Conservation (phyloP, 2,329 filamentous ascomycete genomes). For the Claviceps purpurea region DNA sequence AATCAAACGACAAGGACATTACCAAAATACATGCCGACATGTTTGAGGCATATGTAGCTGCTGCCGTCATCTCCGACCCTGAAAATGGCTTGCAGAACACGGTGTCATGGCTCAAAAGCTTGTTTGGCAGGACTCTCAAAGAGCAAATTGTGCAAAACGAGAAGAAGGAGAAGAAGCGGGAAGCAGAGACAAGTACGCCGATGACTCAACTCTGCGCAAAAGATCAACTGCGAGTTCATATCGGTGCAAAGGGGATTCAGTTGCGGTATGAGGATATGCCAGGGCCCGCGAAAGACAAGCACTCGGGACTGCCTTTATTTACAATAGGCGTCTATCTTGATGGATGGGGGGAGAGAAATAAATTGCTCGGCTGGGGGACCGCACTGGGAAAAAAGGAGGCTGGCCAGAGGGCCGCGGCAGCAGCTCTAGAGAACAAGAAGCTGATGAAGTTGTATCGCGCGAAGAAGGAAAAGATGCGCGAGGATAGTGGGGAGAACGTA, state of each 20-base stretch:
- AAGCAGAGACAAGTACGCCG: background rate
- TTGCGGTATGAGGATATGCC: constrained; percentile 48
- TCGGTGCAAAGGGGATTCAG: constrained; percentile 44
- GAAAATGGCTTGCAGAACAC: constrained; percentile 46
- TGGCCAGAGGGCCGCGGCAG: constrained; percentile 49
- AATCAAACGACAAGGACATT: constrained; percentile 35
- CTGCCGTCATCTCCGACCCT: constrained; percentile 55
- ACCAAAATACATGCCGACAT: constrained; percentile 73
- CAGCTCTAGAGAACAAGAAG: constrained; percentile 53
- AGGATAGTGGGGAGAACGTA: background rate
- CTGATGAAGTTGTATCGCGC: constrained; percentile 37
- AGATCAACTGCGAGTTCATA: constrained; percentile 17
- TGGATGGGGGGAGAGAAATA: constrained; percentile 53
- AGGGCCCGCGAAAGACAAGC: constrained; percentile 38
- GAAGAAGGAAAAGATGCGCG: constrained; percentile 24
- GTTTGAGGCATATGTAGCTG: constrained; percentile 83
- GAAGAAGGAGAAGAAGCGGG: background rate
- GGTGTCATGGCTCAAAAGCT: constrained; percentile 55
- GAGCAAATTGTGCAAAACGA: constrained; percentile 32
- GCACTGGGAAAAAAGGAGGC: constrained; percentile 58
- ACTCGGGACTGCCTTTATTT: constrained; percentile 41
- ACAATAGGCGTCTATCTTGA: constrained; percentile 51
- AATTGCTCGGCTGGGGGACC: constrained; percentile 48
- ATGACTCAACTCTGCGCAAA: constrained; percentile 12
- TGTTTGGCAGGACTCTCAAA: constrained; percentile 58